Percentiles rank a stretch among this genome's conserved stretches.
Evolutionary conservation across 169 alveolate species (phyloP).

Genomic region (Plasmodium knowlesi): DNA sequence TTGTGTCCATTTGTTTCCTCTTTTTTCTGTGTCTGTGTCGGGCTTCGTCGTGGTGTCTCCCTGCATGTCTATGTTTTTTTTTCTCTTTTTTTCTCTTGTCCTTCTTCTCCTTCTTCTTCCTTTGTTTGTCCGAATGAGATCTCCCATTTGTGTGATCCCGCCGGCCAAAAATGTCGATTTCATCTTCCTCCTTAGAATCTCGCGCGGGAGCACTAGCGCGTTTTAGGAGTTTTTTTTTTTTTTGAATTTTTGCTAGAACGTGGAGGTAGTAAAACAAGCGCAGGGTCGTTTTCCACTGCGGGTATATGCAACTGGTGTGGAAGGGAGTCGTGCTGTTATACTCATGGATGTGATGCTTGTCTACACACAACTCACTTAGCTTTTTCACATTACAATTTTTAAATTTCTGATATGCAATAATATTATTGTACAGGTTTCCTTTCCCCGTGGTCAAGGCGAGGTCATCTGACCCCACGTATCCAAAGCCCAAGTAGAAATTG

Average conservation of each 20-base stretch:
- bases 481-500: conserved; percentile 87
- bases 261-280: conserved; percentile 45
- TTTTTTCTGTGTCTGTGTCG: background rate
- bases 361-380: conserved; percentile 71
- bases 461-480: conserved; percentile 85
- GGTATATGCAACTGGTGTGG: conserved; percentile 40
- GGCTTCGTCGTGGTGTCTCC: background rate
- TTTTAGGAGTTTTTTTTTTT: conserved; percentile 19
- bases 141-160: background rate
- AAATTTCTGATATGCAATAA: conserved; percentile 67
- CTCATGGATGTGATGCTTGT: conserved; percentile 62
- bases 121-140: background rate
- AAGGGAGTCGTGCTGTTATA: conserved; percentile 57
- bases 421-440: conserved; percentile 83
- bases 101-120: background rate
- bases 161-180: conserved; percentile 20
- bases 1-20: background rate
- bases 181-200: background rate
- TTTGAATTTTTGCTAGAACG: conserved; percentile 40
- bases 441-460: conserved; percentile 81
- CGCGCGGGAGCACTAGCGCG: background rate
- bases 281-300: conserved; percentile 56
- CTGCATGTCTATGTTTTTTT: background rate
- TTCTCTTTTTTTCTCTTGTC: background rate
- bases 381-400: conserved; percentile 44